A percentile compares a stretch with the other conserved stretches of the same genome.
Evolutionary conservation across 495 filamentous ascomycete species (phyloP).

Genomic region (Daldinia decipiens): DNA sequence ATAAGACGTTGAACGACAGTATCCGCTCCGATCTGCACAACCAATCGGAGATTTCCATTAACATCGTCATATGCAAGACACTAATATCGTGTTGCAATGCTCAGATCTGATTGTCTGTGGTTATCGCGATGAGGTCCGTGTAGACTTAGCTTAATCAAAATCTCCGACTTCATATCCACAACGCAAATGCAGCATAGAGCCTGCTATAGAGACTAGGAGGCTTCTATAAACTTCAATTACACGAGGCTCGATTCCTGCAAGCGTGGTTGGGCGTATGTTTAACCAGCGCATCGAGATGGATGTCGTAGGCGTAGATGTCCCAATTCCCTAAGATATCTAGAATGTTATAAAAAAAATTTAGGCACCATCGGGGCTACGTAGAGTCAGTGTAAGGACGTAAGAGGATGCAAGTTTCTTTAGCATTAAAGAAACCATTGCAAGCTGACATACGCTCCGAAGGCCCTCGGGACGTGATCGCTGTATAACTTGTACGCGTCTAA

Average conservation of each 20-base stretch:
- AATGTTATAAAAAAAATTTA: neutral
- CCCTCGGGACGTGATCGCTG: neutral
- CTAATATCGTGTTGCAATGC: slow-evolving; percentile 19
- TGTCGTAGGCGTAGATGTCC: slow-evolving; percentile 11
- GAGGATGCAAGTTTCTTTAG: neutral
- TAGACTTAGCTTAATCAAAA: slow-evolving; percentile 11
- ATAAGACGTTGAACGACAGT: slow-evolving; percentile 28
- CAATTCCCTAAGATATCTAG: slow-evolving; percentile 8
- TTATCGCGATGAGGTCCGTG: slow-evolving; percentile 29
- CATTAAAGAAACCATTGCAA: neutral
- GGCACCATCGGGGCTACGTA: neutral
- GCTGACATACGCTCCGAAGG: slow-evolving; percentile 7
- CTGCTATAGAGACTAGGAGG: neutral
- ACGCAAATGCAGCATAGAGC: neutral
- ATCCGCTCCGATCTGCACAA: slow-evolving; percentile 25
- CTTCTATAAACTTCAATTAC: neutral
- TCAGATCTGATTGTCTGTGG: slow-evolving; percentile 26
- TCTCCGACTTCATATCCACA: slow-evolving; percentile 2
- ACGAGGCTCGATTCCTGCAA: neutral
- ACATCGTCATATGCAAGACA: slow-evolving; percentile 37
- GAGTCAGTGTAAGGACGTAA: neutral
- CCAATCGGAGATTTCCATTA: slow-evolving; percentile 43
- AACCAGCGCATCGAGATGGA: neutral
- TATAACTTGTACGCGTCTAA: slow-evolving; percentile 1
- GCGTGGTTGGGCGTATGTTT: neutral